Evolutionary conservation across 1,284 basidiomycete species (phyloP).

Genomic region (Cutaneotrichosporon curvatum): DNA sequence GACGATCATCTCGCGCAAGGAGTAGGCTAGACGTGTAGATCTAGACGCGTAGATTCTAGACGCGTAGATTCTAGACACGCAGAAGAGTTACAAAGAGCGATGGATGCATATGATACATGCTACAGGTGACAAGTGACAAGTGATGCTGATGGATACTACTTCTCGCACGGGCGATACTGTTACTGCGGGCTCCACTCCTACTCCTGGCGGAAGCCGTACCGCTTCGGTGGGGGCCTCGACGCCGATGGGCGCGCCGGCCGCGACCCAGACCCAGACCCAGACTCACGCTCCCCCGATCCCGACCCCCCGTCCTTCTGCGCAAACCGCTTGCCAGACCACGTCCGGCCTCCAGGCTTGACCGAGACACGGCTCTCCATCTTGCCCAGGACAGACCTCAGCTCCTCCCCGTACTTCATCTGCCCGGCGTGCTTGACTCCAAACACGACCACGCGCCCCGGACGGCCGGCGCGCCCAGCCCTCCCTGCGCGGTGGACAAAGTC

Average conservation of each 20-base stretch:
- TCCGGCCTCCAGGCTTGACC: conserved; percentile 14
- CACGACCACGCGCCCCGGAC: conserved; percentile 55
- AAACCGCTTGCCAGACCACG: conserved; percentile 8
- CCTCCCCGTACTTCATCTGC: conserved; percentile 18
- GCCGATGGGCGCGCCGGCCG: too few species aligned
- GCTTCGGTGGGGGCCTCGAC: too few species aligned
- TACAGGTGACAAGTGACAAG: neutral
- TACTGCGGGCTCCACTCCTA: too few species aligned
- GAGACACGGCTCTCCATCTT: conserved; percentile 7
- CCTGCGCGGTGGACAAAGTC: conserved; percentile 87
- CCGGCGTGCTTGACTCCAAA: conserved; percentile 37
- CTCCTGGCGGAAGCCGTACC: too few species aligned
- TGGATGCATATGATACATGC: conserved; percentile 4
- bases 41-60: neutral
- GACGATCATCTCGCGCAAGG: conserved; percentile 20
- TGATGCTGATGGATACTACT: neutral
- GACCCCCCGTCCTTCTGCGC: neutral
- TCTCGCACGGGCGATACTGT: too few species aligned
- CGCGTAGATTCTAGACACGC: neutral
- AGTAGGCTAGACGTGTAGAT: conserved; percentile 5
- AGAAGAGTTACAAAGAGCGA: neutral
- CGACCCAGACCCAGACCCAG: too few species aligned
- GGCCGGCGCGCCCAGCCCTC: conserved; percentile 56
- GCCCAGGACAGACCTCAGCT: conserved; percentile 22
- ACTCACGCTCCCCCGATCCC: too few species aligned